Conservation (phyloP, 768 basidiomycete species). For the Collybia mongolica region DNA sequence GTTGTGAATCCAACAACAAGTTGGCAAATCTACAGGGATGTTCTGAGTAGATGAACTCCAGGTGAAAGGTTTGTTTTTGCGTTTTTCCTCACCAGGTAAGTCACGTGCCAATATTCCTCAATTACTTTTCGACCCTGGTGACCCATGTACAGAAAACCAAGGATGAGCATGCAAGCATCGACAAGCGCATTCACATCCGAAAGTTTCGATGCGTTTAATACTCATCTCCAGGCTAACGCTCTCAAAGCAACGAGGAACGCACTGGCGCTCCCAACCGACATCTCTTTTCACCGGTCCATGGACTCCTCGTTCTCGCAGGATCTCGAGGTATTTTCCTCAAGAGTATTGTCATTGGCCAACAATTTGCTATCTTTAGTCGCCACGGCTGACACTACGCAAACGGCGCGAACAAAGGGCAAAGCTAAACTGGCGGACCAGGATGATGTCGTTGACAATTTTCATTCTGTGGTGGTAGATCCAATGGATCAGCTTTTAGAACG, state of each 20-base stretch:
- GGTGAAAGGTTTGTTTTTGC: no score
- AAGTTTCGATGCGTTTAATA: constrained; percentile 53
- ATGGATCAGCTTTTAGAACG: constrained; percentile 86
- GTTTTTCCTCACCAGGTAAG: no score
- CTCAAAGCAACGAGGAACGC: constrained; percentile 65
- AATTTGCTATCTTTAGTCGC: constrained; percentile 54
- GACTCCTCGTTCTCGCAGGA: constrained; percentile 67
- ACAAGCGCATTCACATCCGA: constrained; percentile 12
- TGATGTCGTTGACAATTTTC: constrained; percentile 83
- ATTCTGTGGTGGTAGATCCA: constrained; percentile 72
- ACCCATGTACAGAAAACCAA: no score
- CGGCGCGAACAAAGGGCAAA: constrained; percentile 46
- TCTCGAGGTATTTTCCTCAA: constrained; percentile 66
- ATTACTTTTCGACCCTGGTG: neutral
- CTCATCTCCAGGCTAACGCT: constrained; percentile 56
- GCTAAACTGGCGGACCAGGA: constrained; percentile 63
- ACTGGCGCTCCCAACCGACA: constrained; percentile 65
- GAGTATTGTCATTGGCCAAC: constrained; percentile 67
- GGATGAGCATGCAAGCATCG: constrained; percentile 12
- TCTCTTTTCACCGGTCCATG: constrained; percentile 89
- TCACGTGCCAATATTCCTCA: constrained; percentile 4
- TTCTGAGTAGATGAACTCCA: no score
- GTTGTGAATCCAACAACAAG: no score
- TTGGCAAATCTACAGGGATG: no score
- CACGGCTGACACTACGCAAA: constrained; percentile 33